Base-by-base conservation (phyloP, 1,139 yeast species). In the Pichia sp. region DNA sequence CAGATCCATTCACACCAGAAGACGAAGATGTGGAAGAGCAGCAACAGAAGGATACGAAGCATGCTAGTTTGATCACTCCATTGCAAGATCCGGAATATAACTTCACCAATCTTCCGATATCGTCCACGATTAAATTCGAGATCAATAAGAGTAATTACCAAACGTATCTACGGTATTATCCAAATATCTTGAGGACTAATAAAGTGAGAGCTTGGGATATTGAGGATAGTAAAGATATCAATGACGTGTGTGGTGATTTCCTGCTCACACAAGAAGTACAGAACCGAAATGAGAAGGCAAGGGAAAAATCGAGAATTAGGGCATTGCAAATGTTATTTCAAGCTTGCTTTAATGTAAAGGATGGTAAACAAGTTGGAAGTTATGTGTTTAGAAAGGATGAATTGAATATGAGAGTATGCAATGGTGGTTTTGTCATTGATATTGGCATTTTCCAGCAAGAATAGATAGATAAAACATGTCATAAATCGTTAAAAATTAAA, bases 181-280 rank as follows among this genome's bases (percentile, higher is more conserved):
- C 38, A 11, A 41, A 42, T 27, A 22, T 42, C 15, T 15, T 39
- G 16, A 41, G 47, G 22, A 38, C 41, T 5, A 44, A 45, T n/a
- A 37, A 29, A 14, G 40, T 38, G 2, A 48, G 34, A 28, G 25
- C 31, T 25, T 44, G 44, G 46, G 32, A 21, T 5, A 21, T 38
- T 14, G 69, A 73, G 19, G 72, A 70, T 34, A 72, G 80, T 3
- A 10, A 20, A 3, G 23, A 28, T n/a, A 24, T 27, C 14, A 26
- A 28, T n/a, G 43, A 39, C 24, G 26, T 17, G 8, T 34, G 34
- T 26, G 66, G 77, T 29, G 83, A 75, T 41, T 78, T 79, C 47
- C 83, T 85, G 1, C 60, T 62, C 13, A 74, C 83, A 0, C 83
- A 75, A 45, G 78, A 76, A 49, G 53, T 59, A 26, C 44, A 37